Evolutionary conservation across 2,329 filamentous ascomycete species (phyloP).

Genomic region (Berkeleyomyces basicola): DNA sequence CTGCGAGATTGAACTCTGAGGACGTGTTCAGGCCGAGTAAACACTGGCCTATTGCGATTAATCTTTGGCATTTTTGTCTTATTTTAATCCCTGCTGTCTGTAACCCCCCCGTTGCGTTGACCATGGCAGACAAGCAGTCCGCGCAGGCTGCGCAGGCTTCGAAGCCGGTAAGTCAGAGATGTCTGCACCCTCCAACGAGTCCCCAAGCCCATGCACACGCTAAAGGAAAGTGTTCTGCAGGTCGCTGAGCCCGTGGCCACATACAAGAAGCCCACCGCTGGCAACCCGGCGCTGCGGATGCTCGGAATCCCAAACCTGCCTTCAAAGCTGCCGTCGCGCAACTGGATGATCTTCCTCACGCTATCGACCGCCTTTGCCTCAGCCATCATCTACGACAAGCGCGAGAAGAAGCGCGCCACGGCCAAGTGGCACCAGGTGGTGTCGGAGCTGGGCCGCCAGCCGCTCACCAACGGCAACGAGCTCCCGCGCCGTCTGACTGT

Average conservation of each 20-base stretch:
- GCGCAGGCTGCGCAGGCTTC: not conserved
- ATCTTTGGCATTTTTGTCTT: not conserved
- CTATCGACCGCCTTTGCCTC: slow-evolving; percentile 61
- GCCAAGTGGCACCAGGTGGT: slow-evolving; percentile 77
- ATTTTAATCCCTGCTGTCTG: not conserved
- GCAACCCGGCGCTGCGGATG: slow-evolving; percentile 60
- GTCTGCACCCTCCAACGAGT: not conserved
- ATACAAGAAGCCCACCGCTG: slow-evolving; percentile 10
- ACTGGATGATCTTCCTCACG: slow-evolving; percentile 92
- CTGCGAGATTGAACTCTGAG: not conserved
- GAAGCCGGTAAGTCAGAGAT: not conserved
- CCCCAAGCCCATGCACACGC: not conserved
- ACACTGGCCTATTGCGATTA: not conserved
- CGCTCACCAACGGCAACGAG: slow-evolving; percentile 47
- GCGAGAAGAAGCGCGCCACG: slow-evolving; percentile 71
- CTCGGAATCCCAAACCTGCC: slow-evolving; percentile 75
- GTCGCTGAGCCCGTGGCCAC: not conserved
- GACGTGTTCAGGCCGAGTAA: not conserved
- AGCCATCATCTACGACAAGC: slow-evolving; percentile 79
- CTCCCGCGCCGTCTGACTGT: slow-evolving; percentile 75
- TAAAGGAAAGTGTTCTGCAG: not conserved
- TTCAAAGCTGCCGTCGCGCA: slow-evolving; percentile 75
- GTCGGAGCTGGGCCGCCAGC: slow-evolving; percentile 64
- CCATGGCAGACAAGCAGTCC: not conserved
- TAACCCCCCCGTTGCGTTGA: not conserved